A percentile compares a stretch with the other conserved stretches of the same genome.
These are phyloP conservation scores for Obba rivulosa DNA, from an alignment of 768 basidiomycete genomes.

Conservation along the genomic window DNA sequence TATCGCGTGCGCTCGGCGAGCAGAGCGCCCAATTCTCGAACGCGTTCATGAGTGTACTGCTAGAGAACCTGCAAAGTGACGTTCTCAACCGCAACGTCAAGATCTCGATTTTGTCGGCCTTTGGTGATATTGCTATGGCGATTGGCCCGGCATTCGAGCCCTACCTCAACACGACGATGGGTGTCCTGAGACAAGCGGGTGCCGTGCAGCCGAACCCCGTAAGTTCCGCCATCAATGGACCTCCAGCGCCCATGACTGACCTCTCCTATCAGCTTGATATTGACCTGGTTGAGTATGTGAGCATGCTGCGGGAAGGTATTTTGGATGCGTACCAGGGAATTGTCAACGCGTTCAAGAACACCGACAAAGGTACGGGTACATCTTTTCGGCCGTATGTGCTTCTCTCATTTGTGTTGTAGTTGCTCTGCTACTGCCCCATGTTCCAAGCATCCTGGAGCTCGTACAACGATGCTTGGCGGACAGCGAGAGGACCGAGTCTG, in stretches of 20 bases:
- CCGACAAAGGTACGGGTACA: slow-evolving; percentile 69
- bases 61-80: slow-evolving; percentile 88
- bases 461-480: slow-evolving; percentile 71
- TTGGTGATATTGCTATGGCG: slow-evolving; percentile 94
- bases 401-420: slow-evolving; percentile 6
- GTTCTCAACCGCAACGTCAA: slow-evolving; percentile 92
- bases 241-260: not conserved
- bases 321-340: slow-evolving; percentile 96
- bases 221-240: slow-evolving; percentile 21
- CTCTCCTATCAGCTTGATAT: slow-evolving; percentile 58
- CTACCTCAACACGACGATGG: slow-evolving; percentile 87
- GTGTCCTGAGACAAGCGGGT: slow-evolving; percentile 87
- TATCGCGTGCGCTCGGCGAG: slow-evolving; percentile 91
- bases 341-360: slow-evolving; percentile 84
- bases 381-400: not conserved
- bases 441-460: slow-evolving; percentile 72
- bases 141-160: slow-evolving; percentile 84
- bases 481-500: slow-evolving; percentile 78
- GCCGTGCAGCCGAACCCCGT: slow-evolving; percentile 84
- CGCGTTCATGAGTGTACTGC: slow-evolving; percentile 86
- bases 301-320: slow-evolving; percentile 87
- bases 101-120: slow-evolving; percentile 92
- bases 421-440: slow-evolving; percentile 60
- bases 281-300: slow-evolving; percentile 90
- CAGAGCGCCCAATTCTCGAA: slow-evolving; percentile 77